Evolutionary conservation across 768 basidiomycete genomes (phyloP).

Genomic region (Cubamyces lactineus): DNA sequence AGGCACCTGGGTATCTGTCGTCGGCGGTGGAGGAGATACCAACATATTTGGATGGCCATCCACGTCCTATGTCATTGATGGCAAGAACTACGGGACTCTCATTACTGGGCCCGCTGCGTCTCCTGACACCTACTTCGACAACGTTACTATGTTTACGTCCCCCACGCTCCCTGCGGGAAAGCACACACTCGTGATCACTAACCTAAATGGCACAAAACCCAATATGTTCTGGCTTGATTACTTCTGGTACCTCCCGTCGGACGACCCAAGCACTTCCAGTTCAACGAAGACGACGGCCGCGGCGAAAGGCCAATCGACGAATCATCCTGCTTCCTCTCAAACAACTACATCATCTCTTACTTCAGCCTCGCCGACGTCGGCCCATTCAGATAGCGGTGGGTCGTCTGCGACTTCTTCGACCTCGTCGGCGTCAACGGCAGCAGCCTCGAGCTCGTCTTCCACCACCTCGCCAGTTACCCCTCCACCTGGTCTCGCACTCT

Average conservation of each 20-base stretch:
- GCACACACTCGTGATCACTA: constrained; percentile 12
- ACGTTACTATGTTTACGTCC: constrained; percentile 4
- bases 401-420: too few species aligned
- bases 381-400: too few species aligned
- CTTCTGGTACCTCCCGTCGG: constrained; percentile 4
- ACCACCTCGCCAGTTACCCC: too few species aligned
- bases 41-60: not conserved
- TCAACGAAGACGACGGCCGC: not conserved
- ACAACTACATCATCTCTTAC: too few species aligned
- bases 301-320: too few species aligned
- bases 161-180: not conserved
- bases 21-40: not conserved
- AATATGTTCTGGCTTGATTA: constrained; percentile 12
- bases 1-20: not conserved
- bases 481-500: too few species aligned
- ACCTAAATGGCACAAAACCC: constrained; percentile 14
- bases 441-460: too few species aligned
- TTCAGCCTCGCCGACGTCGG: too few species aligned
- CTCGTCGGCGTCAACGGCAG: too few species aligned
- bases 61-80: not conserved
- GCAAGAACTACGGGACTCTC: not conserved
- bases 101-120: not conserved
- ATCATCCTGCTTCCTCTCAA: too few species aligned
- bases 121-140: not conserved
- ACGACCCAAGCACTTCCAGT: not conserved